Evolutionary conservation across 2,329 filamentous ascomycete species (phyloP).

Genomic region (Fusarium sp.): DNA sequence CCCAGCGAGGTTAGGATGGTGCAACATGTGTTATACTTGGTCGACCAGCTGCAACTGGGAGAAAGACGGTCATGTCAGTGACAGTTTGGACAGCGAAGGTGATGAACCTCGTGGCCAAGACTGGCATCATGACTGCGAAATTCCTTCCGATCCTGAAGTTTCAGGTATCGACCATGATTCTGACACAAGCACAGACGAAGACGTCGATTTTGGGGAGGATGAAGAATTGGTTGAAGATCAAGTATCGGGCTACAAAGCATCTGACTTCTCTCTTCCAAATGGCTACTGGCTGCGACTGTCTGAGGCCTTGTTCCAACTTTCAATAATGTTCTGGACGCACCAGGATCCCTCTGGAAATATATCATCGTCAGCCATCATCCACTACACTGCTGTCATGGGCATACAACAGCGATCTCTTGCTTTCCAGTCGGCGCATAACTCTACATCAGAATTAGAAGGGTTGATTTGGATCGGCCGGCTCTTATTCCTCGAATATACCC

Average conservation of each 20-base stretch:
- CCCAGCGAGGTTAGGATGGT: not conserved
- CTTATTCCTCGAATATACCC: conserved; percentile 8
- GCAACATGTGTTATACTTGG: not conserved
- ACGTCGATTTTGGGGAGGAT: too few species aligned
- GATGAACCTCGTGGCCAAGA: not conserved
- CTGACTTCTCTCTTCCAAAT: not conserved
- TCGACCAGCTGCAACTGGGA: not conserved
- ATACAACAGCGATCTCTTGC: not conserved
- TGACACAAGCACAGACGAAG: not conserved
- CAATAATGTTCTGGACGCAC: conserved; percentile 9
- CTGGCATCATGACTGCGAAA: not conserved
- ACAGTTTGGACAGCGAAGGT: not conserved
- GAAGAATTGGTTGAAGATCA: not conserved
- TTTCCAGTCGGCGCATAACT: not conserved
- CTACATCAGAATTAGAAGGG: not conserved
- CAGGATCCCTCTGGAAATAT: conserved; percentile 6
- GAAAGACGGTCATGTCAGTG: not conserved
- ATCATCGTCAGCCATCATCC: not conserved
- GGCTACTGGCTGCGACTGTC: not conserved
- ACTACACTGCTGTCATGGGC: conserved; percentile 1
- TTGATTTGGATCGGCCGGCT: conserved; percentile 1
- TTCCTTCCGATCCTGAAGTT: not conserved
- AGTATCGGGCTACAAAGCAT: not conserved
- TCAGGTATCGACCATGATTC: not conserved
- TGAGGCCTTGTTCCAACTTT: conserved; percentile 3